Evolutionary conservation across 2,329 filamentous ascomycete genomes (phyloP).

Genomic region (Cladobotryum mycophilum): DNA sequence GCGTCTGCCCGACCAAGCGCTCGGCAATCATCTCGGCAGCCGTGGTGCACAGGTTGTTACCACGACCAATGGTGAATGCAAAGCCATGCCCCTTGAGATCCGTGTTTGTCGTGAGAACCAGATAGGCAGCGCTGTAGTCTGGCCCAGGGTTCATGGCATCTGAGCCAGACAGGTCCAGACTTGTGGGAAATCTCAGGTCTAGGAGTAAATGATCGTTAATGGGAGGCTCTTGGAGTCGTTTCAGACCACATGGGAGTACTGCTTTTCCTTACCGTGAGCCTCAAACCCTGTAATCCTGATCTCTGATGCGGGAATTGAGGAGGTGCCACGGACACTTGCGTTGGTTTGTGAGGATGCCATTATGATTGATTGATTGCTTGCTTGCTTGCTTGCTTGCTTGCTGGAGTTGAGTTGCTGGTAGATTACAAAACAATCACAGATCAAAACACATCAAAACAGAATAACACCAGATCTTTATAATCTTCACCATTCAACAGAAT

Average conservation of each 20-base stretch:
- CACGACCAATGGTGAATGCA: slow-evolving; percentile 80
- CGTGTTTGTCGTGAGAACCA: slow-evolving; percentile 77
- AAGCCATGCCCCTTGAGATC: slow-evolving; percentile 69
- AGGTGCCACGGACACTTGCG: background rate
- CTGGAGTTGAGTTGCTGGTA: too few relatives aligned
- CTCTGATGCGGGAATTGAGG: slow-evolving; percentile 28
- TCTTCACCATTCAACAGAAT: background rate
- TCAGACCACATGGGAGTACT: too few relatives aligned
- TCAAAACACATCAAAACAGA: background rate
- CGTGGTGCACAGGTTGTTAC: slow-evolving; percentile 85
- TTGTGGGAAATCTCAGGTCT: slow-evolving; percentile 81
- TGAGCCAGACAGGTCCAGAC: slow-evolving; percentile 90
- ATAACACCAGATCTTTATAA: background rate
- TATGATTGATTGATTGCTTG: too few relatives aligned
- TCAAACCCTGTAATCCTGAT: slow-evolving; percentile 65
- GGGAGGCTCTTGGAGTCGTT: too few relatives aligned
- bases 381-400: too few relatives aligned
- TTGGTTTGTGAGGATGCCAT: slow-evolving; percentile 8
- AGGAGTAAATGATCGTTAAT: too few relatives aligned
- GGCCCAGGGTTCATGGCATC: slow-evolving; percentile 95
- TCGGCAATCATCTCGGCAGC: slow-evolving; percentile 72
- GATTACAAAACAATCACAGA: too few relatives aligned
- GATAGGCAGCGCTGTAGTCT: slow-evolving; percentile 92
- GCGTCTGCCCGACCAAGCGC: slow-evolving; percentile 66
- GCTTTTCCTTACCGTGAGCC: slow-evolving; percentile 56